These are phyloP conservation scores for Medicago arabica DNA, from an alignment of 306 rosid species.

Conservation along the genomic window DNA sequence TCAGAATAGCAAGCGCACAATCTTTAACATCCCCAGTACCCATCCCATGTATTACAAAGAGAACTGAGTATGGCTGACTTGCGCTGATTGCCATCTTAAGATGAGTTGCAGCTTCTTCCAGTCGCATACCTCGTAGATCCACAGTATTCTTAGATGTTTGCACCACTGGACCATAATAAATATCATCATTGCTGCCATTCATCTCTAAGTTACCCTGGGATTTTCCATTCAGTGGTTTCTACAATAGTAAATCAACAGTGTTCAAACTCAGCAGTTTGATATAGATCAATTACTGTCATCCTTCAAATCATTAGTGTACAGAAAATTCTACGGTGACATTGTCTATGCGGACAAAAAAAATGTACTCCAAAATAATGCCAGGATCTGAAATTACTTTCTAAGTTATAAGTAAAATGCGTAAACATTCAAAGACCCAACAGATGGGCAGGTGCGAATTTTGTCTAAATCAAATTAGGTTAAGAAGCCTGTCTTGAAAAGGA, in stretches of 20 bases:
- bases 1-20: conserved; percentile 62
- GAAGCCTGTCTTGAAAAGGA: too few relatives aligned
- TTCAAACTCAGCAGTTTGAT: conserved; percentile 8
- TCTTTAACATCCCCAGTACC: conserved; percentile 89
- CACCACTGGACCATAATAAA: conserved; percentile 68
- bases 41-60: conserved; percentile 86
- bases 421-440: too few relatives aligned
- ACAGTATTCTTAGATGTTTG: conserved; percentile 89
- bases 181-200: conserved; percentile 47
- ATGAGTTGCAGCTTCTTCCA: conserved; percentile 76
- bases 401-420: too few relatives aligned
- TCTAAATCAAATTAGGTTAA: too few relatives aligned
- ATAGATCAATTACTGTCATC: too few relatives aligned
- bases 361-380: too few relatives aligned
- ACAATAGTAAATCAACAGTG: conserved; percentile 39
- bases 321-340: too few relatives aligned
- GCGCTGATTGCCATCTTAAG: conserved; percentile 74
- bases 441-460: too few relatives aligned
- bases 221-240: conserved; percentile 54
- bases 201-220: conserved; percentile 40
- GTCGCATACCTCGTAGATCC: conserved; percentile 84
- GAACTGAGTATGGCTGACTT: conserved; percentile 73
- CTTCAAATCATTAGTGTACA: too few relatives aligned
- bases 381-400: too few relatives aligned
- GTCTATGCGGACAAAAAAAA: too few relatives aligned